These are phyloP conservation scores for Diaporthe sp. DNA, from an alignment of 2,329 filamentous ascomycete species.

Conservation along the genomic window DNA sequence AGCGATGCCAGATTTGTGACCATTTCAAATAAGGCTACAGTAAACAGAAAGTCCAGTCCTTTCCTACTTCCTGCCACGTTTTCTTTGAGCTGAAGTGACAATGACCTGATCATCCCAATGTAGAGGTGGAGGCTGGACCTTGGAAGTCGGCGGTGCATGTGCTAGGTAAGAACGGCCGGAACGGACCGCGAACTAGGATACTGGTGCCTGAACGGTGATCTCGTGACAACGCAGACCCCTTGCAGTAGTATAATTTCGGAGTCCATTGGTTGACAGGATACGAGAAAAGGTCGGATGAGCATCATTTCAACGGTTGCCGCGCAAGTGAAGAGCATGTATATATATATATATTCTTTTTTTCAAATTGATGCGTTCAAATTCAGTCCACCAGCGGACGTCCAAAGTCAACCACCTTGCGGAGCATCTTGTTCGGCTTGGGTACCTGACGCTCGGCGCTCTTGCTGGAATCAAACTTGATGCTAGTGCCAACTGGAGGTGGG, in stretches of 20 bases:
- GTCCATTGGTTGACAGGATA: background rate
- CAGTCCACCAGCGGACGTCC: too few species aligned
- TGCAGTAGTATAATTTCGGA: background rate
- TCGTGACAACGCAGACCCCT: background rate
- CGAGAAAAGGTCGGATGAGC: background rate
- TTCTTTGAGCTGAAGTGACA: background rate
- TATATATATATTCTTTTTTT: background rate
- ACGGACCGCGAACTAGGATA: background rate
- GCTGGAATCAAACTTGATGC: background rate
- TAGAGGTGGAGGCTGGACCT: background rate
- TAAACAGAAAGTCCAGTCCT: background rate
- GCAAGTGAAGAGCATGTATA: background rate
- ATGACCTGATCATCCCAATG: background rate
- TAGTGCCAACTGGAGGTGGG: background rate
- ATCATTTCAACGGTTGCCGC: background rate
- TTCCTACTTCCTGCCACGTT: background rate
- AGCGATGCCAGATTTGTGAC: accelerated
- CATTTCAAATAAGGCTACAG: background rate
- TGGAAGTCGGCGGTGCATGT: background rate
- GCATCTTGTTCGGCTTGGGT: too few species aligned
- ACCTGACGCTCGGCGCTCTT: background rate
- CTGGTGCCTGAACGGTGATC: background rate
- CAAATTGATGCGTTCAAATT: too few species aligned
- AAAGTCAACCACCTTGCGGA: too few species aligned
- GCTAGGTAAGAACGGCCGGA: background rate